Conservation (phyloP, 495 filamentous ascomycete genomes). For the Geoglossum glabrum region DNA sequence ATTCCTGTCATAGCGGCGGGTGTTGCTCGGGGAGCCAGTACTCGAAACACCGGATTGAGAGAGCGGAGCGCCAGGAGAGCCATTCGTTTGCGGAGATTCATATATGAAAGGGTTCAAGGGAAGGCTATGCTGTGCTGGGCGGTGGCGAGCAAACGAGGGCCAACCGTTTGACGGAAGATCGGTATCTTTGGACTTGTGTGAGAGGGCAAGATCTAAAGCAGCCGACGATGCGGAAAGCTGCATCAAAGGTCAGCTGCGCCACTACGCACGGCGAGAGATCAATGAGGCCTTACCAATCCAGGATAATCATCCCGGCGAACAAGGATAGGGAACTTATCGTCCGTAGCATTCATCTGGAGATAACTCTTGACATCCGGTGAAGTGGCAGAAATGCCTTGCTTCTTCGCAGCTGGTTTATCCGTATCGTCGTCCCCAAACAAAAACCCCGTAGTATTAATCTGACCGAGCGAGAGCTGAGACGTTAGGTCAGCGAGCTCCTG, state of each 20-base stretch:
- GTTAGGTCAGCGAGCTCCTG: constrained; percentile 3
- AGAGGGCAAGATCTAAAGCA: constrained; percentile 59
- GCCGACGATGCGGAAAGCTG: constrained; percentile 67
- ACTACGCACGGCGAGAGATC: constrained; percentile 1
- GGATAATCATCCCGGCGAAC: constrained; percentile 48
- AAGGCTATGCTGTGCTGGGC: constrained; percentile 60
- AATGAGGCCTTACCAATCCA: constrained; percentile 38
- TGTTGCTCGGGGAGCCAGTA: constrained; percentile 12
- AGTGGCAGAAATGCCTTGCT: constrained; percentile 21
- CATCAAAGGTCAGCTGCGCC: constrained; percentile 9
- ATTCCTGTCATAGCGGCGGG: constrained; percentile 13
- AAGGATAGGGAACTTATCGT: constrained; percentile 70
- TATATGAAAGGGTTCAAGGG: constrained; percentile 35
- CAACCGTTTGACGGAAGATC: constrained; percentile 36
- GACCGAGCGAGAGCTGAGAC: constrained; percentile 34
- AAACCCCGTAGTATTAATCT: constrained; percentile 62
- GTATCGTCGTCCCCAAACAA: constrained; percentile 64
- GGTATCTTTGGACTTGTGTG: constrained; percentile 38
- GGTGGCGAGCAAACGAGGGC: constrained; percentile 50
- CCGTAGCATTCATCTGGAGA: constrained; percentile 50
- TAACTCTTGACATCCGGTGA: constrained; percentile 46
- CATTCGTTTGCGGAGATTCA: not conserved
- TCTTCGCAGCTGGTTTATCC: constrained; percentile 11
- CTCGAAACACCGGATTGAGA: constrained; percentile 11
- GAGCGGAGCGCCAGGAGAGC: constrained; percentile 13